These are phyloP conservation scores for Mortierella sp. DNA, from an alignment of 371 early-diverging fungal species.

Conservation along the genomic window DNA sequence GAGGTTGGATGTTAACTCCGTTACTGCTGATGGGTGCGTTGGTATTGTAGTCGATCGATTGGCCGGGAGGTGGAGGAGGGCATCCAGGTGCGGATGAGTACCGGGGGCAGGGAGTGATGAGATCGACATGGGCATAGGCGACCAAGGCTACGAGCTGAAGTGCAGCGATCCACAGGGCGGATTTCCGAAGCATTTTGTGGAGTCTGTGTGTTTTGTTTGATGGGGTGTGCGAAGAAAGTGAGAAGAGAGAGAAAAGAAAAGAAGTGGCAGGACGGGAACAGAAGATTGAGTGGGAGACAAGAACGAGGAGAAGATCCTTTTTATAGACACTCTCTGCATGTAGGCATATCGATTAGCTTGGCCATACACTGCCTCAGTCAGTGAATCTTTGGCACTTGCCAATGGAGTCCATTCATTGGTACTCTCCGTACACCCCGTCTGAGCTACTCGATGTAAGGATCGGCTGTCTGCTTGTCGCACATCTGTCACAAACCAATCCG, in stretches of 20 bases:
- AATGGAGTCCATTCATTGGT: no score
- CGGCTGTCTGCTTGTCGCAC: background rate
- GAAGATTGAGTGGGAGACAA: background rate
- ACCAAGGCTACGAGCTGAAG: background rate
- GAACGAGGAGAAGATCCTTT: background rate
- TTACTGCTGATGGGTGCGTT: slow-evolving; percentile 10
- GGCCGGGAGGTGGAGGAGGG: slow-evolving; percentile 14
- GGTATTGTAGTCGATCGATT: slow-evolving; percentile 7
- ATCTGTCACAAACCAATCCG: no score
- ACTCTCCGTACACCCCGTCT: background rate
- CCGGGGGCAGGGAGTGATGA: background rate
- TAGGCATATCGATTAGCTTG: background rate
- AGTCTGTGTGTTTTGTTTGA: background rate
- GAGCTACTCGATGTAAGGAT: background rate
- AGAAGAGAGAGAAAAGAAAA: background rate
- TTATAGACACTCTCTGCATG: background rate
- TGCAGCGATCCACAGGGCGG: background rate
- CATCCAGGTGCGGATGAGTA: background rate
- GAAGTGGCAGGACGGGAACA: background rate
- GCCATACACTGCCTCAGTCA: background rate
- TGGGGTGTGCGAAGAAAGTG: background rate
- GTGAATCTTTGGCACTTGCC: background rate
- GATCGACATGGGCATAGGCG: background rate
- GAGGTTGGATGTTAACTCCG: background rate
- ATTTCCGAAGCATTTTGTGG: background rate